Conservation (phyloP, 2,329 filamentous ascomycete genomes). For the Akanthomyces muscarius region DNA sequence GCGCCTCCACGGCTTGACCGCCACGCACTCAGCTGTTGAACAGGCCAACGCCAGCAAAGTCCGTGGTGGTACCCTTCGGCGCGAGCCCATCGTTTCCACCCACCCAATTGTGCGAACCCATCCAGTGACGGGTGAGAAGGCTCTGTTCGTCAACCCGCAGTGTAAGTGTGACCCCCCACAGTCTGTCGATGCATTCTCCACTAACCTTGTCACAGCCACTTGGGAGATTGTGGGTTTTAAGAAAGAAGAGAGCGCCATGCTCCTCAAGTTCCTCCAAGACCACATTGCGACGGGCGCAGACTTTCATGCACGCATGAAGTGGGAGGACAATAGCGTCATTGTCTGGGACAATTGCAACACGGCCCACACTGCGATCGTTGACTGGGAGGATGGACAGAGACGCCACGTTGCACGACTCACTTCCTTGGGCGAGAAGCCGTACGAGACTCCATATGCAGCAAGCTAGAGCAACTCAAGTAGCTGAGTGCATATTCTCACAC, state of each 20-base stretch:
- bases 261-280: constrained; percentile 62
- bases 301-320: constrained; percentile 68
- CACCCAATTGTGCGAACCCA: constrained; percentile 82
- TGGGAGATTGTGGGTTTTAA: constrained; percentile 78
- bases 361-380: constrained; percentile 72
- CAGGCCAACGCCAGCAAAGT: constrained; percentile 68
- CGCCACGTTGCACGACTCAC: constrained; percentile 79
- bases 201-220: constrained; percentile 27
- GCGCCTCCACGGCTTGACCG: constrained; percentile 74
- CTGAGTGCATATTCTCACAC: not conserved
- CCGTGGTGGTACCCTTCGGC: constrained; percentile 65
- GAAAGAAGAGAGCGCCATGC: constrained; percentile 77
- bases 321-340: constrained; percentile 75
- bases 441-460: constrained; percentile 55
- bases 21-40: constrained; percentile 77
- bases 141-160: too few species aligned
- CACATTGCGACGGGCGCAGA: constrained; percentile 56
- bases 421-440: constrained; percentile 74
- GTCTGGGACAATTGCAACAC: constrained; percentile 85
- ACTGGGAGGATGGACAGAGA: constrained; percentile 76
- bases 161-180: too few species aligned
- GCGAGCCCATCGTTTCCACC: constrained; percentile 68
- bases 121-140: too few species aligned
- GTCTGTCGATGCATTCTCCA: too few species aligned
- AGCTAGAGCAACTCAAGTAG: not conserved